Evolutionary conservation across 208 protist genomes (phyloP).

Genomic region (Acanthamoeba castellanii): DNA sequence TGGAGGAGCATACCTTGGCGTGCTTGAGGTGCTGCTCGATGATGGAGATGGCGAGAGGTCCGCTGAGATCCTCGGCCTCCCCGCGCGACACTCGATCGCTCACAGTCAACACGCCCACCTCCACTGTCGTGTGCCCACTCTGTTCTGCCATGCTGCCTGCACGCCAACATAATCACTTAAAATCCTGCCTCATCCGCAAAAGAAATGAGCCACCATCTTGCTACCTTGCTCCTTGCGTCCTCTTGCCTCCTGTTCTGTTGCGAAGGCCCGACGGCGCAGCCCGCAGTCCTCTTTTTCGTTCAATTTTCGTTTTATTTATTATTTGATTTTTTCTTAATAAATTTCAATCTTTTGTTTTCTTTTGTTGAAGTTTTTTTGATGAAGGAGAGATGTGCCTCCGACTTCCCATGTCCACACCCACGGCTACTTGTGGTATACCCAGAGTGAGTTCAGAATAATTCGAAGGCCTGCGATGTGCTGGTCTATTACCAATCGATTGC

Average conservation of each 20-base stretch:
- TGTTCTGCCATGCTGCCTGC: neutral
- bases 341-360: neutral
- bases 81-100: conserved; percentile 76
- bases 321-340: too few relatives aligned
- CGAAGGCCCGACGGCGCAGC: too few relatives aligned
- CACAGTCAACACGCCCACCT: conserved; percentile 80
- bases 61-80: conserved; percentile 76
- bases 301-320: too few relatives aligned
- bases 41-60: conserved; percentile 61
- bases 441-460: conserved; percentile 35
- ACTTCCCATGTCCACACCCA: conserved; percentile 17
- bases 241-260: too few relatives aligned
- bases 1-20: neutral
- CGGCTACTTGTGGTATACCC: neutral
- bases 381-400: neutral
- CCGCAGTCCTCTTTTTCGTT: too few relatives aligned
- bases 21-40: conserved; percentile 56
- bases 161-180: too few relatives aligned
- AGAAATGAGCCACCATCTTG: too few relatives aligned
- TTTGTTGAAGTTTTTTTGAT: neutral
- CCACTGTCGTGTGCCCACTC: neutral
- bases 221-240: too few relatives aligned
- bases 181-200: too few relatives aligned
- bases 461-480: neutral
- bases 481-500: conserved; percentile 42